Evolutionary conservation across 2,329 filamentous ascomycete species (phyloP).

Genomic region (Hypocrella siamensis): DNA sequence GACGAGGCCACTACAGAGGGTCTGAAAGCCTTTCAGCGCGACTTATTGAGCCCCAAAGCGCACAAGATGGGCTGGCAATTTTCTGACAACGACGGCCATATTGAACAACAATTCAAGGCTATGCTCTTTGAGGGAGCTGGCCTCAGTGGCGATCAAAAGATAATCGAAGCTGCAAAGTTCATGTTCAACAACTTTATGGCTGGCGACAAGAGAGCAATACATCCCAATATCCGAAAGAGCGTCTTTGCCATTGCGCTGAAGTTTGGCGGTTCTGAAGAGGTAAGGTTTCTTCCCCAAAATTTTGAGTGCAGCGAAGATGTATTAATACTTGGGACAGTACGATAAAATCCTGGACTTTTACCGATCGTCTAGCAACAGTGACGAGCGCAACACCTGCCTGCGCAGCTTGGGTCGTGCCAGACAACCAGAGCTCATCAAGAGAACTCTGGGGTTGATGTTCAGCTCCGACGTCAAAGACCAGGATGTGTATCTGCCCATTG

Average conservation of each 20-base stretch:
- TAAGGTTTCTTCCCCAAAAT: conserved; percentile 17
- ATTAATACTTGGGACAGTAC: too few species aligned
- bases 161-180: conserved; percentile 68
- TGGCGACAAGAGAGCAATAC: conserved; percentile 68
- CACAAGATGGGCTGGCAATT: conserved; percentile 85
- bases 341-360: conserved; percentile 62
- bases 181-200: conserved; percentile 78
- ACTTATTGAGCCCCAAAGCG: conserved; percentile 62
- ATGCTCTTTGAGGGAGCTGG: conserved; percentile 79
- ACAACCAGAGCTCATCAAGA: conserved; percentile 64
- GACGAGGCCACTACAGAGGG: conserved; percentile 57
- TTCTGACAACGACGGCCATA: conserved; percentile 68
- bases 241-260: conserved; percentile 77
- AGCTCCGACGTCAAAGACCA: conserved; percentile 80
- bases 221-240: conserved; percentile 78
- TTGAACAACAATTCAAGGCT: conserved; percentile 88
- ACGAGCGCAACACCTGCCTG: conserved; percentile 85
- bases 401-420: conserved; percentile 68
- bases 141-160: conserved; percentile 59
- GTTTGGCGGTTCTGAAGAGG: conserved; percentile 72
- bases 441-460: conserved; percentile 60
- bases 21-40: conserved; percentile 68
- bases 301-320: neutral
- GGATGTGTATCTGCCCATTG: conserved; percentile 81
- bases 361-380: conserved; percentile 50